Conservation (phyloP, 768 basidiomycete species). For the Amylocystis lapponica region DNA sequence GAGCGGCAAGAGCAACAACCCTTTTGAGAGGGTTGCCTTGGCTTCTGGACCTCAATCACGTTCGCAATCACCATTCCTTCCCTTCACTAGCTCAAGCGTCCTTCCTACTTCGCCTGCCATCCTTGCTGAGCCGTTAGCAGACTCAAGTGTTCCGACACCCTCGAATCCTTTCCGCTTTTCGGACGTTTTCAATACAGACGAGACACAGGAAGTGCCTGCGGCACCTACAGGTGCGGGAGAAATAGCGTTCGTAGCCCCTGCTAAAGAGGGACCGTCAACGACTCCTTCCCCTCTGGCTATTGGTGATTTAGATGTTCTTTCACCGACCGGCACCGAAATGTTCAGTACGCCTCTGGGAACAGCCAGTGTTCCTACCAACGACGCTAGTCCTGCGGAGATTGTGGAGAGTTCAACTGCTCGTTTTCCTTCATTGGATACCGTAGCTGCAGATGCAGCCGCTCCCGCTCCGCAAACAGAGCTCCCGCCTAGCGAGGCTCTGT, state of each 20-base stretch:
- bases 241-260: not conserved
- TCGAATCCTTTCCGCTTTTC: slow-evolving; percentile 53
- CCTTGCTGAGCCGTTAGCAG: slow-evolving; percentile 20
- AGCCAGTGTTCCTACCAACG: slow-evolving; percentile 12
- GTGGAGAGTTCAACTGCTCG: too few species aligned
- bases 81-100: slow-evolving; percentile 36
- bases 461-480: too few species aligned
- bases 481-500: slow-evolving; percentile 1
- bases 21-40: slow-evolving; percentile 72
- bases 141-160: slow-evolving; percentile 7
- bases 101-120: slow-evolving; percentile 32
- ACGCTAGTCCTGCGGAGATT: too few species aligned
- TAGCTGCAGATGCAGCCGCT: too few species aligned
- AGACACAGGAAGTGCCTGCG: slow-evolving; percentile 2
- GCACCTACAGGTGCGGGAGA: slow-evolving; percentile 1
- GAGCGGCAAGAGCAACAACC: slow-evolving; percentile 77
- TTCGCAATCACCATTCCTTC: slow-evolving; percentile 56
- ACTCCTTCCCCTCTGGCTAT: too few species aligned
- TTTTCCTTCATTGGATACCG: too few species aligned
- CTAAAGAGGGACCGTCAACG: too few species aligned
- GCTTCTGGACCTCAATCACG: slow-evolving; percentile 35
- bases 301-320: too few species aligned
- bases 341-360: slow-evolving; percentile 60
- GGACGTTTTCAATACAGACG: slow-evolving; percentile 19
- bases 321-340: slow-evolving; percentile 21